Evolutionary conservation across 495 filamentous ascomycete genomes (phyloP).

Genomic region (Xylaria flabelliformis): DNA sequence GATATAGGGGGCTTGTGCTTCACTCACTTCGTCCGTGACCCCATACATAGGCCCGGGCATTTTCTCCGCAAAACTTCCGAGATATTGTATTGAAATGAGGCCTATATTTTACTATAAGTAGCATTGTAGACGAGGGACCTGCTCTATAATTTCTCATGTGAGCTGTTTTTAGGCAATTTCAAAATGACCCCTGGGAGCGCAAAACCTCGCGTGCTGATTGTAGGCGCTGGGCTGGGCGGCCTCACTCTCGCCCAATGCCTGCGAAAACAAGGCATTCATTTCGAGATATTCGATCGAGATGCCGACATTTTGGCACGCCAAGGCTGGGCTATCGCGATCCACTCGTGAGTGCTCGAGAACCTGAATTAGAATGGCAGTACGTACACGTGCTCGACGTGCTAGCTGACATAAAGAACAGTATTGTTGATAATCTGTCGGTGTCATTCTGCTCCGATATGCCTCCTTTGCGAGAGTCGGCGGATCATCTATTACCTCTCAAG

Average conservation of each 20-base stretch:
- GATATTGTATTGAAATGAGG: background rate
- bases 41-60: background rate
- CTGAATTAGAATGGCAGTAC: background rate
- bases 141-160: background rate
- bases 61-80: background rate
- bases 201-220: constrained; percentile 39
- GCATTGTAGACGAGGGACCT: background rate
- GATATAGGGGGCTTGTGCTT: background rate
- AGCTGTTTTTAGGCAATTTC: background rate
- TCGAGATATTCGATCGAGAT: constrained; percentile 59
- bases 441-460: constrained; percentile 31
- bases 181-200: constrained; percentile 26
- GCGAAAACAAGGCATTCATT: constrained; percentile 57
- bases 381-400: too few relatives aligned
- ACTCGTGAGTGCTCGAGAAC: constrained; percentile 50
- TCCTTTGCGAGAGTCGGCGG: constrained; percentile 41
- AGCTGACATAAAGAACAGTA: constrained; percentile 37
- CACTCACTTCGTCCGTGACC: background rate
- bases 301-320: constrained; percentile 44
- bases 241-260: constrained; percentile 50
- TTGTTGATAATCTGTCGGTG: constrained; percentile 27
- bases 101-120: background rate
- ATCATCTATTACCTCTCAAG: constrained; percentile 53
- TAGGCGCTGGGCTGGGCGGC: constrained; percentile 45
- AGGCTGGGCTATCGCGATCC: constrained; percentile 63